Conservation (phyloP, 345 rosid species). For the Anacardium occidentale region DNA sequence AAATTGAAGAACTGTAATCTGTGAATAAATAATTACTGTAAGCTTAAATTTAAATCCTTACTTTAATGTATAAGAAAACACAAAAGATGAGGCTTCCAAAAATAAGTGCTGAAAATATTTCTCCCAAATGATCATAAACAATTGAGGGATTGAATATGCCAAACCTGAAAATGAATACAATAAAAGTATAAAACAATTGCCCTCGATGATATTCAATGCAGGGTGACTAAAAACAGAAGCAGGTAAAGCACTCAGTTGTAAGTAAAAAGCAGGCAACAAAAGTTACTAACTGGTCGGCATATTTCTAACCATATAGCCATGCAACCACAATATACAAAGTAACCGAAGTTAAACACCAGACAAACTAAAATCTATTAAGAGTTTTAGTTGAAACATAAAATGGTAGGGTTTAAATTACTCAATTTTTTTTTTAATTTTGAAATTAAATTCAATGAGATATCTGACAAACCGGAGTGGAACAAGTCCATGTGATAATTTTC, state of each 20-base stretch:
- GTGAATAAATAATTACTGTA: constrained; percentile 5
- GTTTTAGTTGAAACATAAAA: too few species aligned
- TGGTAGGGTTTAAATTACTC: too few species aligned
- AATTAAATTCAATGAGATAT: too few species aligned
- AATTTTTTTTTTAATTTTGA: too few species aligned
- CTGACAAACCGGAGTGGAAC: too few species aligned
- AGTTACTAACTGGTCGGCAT: too few species aligned
- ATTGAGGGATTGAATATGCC: constrained; percentile 82
- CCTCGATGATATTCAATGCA: not conserved
- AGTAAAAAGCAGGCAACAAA: not conserved
- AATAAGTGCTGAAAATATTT: constrained; percentile 84
- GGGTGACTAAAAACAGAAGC: not conserved
- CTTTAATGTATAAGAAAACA: constrained; percentile 81
- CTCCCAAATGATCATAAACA: constrained; percentile 96
- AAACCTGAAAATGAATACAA: constrained; percentile 57
- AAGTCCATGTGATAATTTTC: too few species aligned
- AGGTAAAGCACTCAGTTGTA: not conserved
- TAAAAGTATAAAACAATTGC: constrained; percentile 7
- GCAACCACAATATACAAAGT: too few species aligned
- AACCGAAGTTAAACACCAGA: too few species aligned
- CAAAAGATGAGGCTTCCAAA: constrained; percentile 93
- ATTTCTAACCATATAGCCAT: too few species aligned
- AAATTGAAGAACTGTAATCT: constrained; percentile 13
- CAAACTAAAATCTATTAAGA: too few species aligned
- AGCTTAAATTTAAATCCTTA: constrained; percentile 33